Conservation (phyloP, 1,284 basidiomycete species). For the Ganoderma sp. region DNA sequence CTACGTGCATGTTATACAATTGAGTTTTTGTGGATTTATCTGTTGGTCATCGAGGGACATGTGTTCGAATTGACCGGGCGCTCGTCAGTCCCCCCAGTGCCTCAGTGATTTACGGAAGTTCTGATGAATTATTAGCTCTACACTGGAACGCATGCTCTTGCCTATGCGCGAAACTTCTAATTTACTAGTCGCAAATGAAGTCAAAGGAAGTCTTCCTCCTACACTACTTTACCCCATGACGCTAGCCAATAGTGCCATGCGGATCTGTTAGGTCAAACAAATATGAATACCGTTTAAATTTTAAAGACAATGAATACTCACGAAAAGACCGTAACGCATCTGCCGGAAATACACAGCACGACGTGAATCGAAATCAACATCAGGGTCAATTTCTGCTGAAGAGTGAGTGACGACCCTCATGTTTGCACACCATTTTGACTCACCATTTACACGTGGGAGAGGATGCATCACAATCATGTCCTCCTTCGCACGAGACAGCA, state of each 20-base stretch:
- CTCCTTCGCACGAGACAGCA: slow-evolving; percentile 90
- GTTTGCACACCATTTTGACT: slow-evolving; percentile 4
- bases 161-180: not conserved
- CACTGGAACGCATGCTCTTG: not conserved
- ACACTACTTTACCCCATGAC: slow-evolving; percentile 54
- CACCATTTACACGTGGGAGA: slow-evolving; percentile 89
- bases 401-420: not conserved
- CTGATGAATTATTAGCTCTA: not conserved
- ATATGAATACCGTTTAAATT: not conserved
- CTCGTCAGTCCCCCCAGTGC: too few species aligned
- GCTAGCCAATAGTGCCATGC: slow-evolving; percentile 78
- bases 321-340: slow-evolving; percentile 98
- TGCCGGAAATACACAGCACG: slow-evolving; percentile 98
- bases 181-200: not conserved
- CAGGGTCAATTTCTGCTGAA: slow-evolving; percentile 90
- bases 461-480: slow-evolving; percentile 99
- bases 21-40: too few species aligned
- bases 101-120: too few species aligned
- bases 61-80: too few species aligned
- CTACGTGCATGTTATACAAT: too few species aligned
- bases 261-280: slow-evolving; percentile 53
- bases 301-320: slow-evolving; percentile 51
- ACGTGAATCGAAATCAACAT: slow-evolving; percentile 96
- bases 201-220: not conserved
- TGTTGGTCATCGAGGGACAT: too few species aligned